A percentile compares a stretch with the other conserved stretches of the same genome.
Evolutionary conservation across 2,329 filamentous ascomycete genomes (phyloP).

Genomic region (Pseudocercospora pini-densiflorae): DNA sequence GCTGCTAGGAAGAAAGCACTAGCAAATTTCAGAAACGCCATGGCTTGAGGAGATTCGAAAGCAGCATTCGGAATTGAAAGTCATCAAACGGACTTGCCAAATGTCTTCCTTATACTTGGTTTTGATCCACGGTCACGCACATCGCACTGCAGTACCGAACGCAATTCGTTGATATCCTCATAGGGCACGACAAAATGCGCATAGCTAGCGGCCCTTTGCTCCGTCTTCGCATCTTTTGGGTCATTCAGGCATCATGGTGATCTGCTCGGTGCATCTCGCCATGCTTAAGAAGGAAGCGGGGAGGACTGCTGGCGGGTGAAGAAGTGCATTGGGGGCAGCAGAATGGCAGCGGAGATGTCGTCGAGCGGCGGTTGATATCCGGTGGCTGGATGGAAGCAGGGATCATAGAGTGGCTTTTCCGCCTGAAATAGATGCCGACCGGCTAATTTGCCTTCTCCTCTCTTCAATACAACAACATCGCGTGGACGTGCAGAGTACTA

Average conservation of each 20-base stretch:
- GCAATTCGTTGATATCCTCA: not conserved
- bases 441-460: constrained; percentile 1
- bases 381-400: not conserved
- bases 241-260: too few relatives aligned
- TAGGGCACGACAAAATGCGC: not conserved
- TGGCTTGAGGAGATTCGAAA: not conserved
- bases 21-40: not conserved
- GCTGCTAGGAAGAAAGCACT: not conserved
- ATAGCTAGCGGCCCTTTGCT: not conserved
- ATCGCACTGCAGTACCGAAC: not conserved
- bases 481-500: not conserved
- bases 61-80: not conserved
- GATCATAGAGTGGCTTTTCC: not conserved
- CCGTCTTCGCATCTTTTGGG: not conserved
- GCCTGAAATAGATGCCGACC: not conserved
- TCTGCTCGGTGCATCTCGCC: not conserved
- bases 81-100: not conserved
- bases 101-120: not conserved
- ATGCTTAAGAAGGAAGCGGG: not conserved
- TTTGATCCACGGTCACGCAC: too few relatives aligned
- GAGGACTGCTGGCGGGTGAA: not conserved
- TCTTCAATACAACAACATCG: not conserved
- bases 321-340: not conserved
- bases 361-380: not conserved
- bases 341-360: not conserved